A percentile compares a stretch with the other conserved stretches of the same genome.
These are phyloP conservation scores for Cryphonectria radicalis DNA, from an alignment of 2,329 filamentous ascomycete species.

Conservation along the genomic window DNA sequence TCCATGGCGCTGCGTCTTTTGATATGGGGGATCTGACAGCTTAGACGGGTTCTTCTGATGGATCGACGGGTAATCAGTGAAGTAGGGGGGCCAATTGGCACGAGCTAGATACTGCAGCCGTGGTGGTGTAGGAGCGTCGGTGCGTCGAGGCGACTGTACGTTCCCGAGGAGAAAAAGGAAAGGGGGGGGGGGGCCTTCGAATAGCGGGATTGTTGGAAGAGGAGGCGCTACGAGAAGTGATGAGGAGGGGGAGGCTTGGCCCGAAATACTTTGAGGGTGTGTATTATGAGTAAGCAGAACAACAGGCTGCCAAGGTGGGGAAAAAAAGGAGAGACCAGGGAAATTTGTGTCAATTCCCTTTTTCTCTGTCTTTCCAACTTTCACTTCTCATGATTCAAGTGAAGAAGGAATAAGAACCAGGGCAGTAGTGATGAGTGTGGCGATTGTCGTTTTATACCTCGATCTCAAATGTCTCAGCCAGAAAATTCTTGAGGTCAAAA, in stretches of 20 bases:
- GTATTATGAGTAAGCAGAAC: not conserved
- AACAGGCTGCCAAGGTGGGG: not conserved
- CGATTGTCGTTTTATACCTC: not conserved
- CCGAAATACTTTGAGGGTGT: not conserved
- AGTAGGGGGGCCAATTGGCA: not conserved
- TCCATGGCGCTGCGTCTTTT: conserved; percentile 37
- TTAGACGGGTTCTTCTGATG: not conserved
- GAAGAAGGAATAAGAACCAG: not conserved
- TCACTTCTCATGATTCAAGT: not conserved
- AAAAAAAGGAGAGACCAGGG: not conserved
- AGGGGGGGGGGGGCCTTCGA: not conserved
- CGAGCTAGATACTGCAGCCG: not conserved
- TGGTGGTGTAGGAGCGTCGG: not conserved
- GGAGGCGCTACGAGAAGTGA: not conserved
- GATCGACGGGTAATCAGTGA: not conserved
- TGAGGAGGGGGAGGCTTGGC: not conserved
- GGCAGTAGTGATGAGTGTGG: not conserved
- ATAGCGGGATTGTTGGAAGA: not conserved
- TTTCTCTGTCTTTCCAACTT: not conserved
- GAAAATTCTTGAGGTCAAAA: not conserved
- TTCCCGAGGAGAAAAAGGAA: not conserved
- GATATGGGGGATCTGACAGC: not conserved
- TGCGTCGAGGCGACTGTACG: not conserved
- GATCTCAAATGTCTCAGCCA: not conserved
- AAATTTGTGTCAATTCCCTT: not conserved